Evolutionary conservation across 2,329 filamentous ascomycete species (phyloP).

Genomic region (Ascosphaera aggregata): DNA sequence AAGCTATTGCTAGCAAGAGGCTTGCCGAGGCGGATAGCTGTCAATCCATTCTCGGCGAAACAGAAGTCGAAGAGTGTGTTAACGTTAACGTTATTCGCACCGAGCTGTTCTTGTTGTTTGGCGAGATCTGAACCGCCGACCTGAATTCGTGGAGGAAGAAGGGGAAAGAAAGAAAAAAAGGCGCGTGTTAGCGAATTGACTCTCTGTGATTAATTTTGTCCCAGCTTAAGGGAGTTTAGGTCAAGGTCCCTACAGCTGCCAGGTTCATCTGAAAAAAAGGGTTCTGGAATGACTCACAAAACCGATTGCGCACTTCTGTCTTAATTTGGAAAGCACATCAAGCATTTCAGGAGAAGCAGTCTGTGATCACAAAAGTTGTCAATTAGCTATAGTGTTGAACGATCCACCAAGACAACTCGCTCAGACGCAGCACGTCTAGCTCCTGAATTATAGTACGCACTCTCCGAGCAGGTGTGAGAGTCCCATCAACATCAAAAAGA

Average conservation of each 20-base stretch:
- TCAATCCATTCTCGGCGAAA: constrained; percentile 93
- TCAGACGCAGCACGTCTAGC: not conserved
- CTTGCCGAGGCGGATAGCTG: constrained; percentile 63
- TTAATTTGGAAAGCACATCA: constrained; percentile 50
- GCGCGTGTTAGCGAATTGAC: not conserved
- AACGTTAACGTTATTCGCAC: constrained; percentile 42
- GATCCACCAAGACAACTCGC: no score
- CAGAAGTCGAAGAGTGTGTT: constrained; percentile 87
- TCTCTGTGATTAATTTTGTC: no score
- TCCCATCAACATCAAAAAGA: constrained; percentile 92
- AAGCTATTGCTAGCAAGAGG: constrained; percentile 60
- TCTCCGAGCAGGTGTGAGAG: constrained; percentile 59
- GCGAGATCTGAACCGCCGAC: constrained; percentile 72
- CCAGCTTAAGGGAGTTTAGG: no score
- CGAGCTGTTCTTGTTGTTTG: constrained; percentile 95
- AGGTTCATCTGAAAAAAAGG: no score
- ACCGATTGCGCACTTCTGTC: constrained; percentile 71
- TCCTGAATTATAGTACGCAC: constrained; percentile 25
- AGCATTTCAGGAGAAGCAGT: constrained; percentile 60
- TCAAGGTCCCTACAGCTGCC: no score
- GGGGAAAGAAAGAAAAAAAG: not conserved
- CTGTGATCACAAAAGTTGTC: constrained; percentile 19
- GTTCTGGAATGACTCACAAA: constrained; percentile 26
- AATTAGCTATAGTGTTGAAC: not conserved
- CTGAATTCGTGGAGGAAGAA: constrained; percentile 7